Evolutionary conservation across 2,329 filamentous ascomycete species (phyloP), one percentile per base, ranked within the genome.

Genomic region (Gaeumannomyces tritici): DNA sequence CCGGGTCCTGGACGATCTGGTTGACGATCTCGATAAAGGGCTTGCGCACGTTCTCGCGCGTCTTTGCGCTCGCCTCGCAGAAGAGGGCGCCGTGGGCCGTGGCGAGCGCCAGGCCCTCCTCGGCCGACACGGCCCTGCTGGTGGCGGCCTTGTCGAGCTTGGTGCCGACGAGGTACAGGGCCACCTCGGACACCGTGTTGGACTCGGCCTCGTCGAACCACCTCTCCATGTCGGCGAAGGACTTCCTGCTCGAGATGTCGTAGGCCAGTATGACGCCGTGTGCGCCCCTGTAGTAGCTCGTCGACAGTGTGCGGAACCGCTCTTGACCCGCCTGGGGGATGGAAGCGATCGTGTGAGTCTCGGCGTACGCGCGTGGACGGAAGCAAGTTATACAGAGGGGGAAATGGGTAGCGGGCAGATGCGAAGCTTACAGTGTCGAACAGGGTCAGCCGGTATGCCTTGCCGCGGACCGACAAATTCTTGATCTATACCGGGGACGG

Each of bases 61-160:
- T 82, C 73, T 81, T 81, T 57, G 79, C 75, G 69, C 81, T 83
- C 56, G 78, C 79, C 71, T 84, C 82, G 66, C 80, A 82, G 70
- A 83, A 84, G 8, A 73, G 71, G 3, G 75, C 76, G 15, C 75
- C 76, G 62, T 80, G 76, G 15, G 74, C 73, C 59, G 74, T 72
- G 2, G 81, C 81, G 58, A 83, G 73, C 18, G 73, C 74, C 61
- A 71, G 71, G 31, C 80, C 82, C 66, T 84, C 80, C 54, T 79
- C 79, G 24, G 67, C 64, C 29, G 74, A 75, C 18, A 83, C 80
- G 21, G 74, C 77, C 55, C 81, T 75, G 62, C 69, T 69, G 5
- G 73, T 64, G 13, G 71, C 69, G 21, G 74, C 74, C 62, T 78
- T 79, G 71, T 84, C 82, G 27, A 79, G 70, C 69, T 84, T 84